A percentile compares a stretch with the other conserved stretches of the same genome.
phyloP scores from a whole-genome alignment of 1,284 basidiomycete species.

The Neonothopanus nambi region DNA sequence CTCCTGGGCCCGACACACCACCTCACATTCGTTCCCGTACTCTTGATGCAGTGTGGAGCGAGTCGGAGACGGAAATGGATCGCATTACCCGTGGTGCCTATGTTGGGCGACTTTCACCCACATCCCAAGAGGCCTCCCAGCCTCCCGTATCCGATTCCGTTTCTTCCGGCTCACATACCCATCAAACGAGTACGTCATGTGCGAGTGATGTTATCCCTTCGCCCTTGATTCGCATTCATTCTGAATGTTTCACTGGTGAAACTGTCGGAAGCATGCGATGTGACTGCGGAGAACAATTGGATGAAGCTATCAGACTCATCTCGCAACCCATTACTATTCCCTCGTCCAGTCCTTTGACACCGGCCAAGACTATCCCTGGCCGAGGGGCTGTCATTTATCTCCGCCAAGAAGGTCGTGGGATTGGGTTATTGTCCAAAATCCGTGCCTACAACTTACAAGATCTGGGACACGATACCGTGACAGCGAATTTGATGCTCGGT shows the following conservation, averaged over 20 bases:
- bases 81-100: conserved; percentile 94
- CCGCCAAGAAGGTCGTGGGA: conserved; percentile 98
- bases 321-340: conserved; percentile 66
- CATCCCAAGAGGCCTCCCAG: conserved; percentile 54
- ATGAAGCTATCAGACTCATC: conserved; percentile 94
- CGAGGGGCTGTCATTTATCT: conserved; percentile 97
- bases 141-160: conserved; percentile 34
- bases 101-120: conserved; percentile 75
- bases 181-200: not conserved
- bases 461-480: conserved; percentile 96
- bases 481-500: conserved; percentile 94
- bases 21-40: conserved; percentile 75
- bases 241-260: conserved; percentile 98
- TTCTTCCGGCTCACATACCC: conserved; percentile 6
- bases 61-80: conserved; percentile 91
- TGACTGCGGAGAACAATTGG: conserved; percentile 98
- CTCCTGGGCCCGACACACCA: conserved; percentile 38
- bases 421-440: conserved; percentile 94
- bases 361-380: conserved; percentile 58
- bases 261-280: conserved; percentile 98
- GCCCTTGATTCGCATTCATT: conserved; percentile 94
- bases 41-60: conserved; percentile 85
- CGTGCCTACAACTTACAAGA: conserved; percentile 99
- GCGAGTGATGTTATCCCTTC: conserved; percentile 49
- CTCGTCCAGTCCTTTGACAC: conserved; percentile 30